Conservation (phyloP, 176 grass and related monocot genomes). For the Lolium multiflorum region DNA sequence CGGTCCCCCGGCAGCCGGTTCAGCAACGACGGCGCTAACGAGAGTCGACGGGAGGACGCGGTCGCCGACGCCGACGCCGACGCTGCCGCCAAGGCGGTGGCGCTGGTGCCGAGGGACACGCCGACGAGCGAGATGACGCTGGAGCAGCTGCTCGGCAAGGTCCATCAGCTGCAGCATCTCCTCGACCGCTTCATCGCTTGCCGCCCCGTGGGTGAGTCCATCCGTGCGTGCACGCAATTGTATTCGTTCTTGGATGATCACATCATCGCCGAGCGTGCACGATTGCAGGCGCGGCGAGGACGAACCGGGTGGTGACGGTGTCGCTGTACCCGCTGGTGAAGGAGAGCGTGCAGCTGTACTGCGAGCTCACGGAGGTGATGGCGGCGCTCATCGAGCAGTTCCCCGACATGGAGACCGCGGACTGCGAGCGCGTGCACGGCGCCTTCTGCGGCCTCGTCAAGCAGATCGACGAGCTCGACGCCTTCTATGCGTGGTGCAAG, state of each 20-base stretch:
- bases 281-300: constrained; percentile 63
- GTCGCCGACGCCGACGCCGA: neutral
- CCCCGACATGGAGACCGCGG: constrained; percentile 57
- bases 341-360: constrained; percentile 89
- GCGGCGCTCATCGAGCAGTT: constrained; percentile 70
- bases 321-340: constrained; percentile 74
- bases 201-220: constrained; percentile 61
- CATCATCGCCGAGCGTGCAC: neutral
- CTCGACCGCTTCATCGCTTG: constrained; percentile 81
- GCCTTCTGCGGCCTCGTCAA: constrained; percentile 65
- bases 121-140: constrained; percentile 75
- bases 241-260: neutral
- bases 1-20: neutral
- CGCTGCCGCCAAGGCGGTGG: neutral
- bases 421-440: constrained; percentile 61
- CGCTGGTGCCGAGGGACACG: constrained; percentile 47
- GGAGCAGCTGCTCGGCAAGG: constrained; percentile 60
- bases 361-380: constrained; percentile 68
- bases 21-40: neutral
- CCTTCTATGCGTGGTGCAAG: constrained; percentile 81
- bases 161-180: constrained; percentile 67
- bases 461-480: constrained; percentile 69
- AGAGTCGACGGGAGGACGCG: neutral
- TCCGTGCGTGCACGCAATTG: neutral
- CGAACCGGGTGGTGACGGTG: constrained; percentile 73